These are phyloP conservation scores for Calvatia gigantea DNA, from an alignment of 768 basidiomycete genomes.

Conservation along the genomic window DNA sequence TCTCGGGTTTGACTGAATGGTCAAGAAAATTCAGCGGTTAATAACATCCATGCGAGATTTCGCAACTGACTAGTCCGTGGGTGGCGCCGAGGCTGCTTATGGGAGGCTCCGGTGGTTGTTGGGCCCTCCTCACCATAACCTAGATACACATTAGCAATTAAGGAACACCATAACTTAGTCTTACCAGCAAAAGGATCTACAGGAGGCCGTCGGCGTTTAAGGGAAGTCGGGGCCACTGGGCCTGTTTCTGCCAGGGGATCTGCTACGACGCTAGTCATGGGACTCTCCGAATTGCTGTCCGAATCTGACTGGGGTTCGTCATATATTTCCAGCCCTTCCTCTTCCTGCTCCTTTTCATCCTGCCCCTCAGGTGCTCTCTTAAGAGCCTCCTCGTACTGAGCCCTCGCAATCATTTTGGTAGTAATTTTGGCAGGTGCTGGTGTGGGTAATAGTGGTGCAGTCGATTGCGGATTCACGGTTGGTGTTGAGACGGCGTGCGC, in stretches of 20 bases:
- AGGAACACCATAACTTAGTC: constrained; percentile 5
- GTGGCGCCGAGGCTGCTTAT: constrained; percentile 10
- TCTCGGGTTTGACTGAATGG: not conserved
- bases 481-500: constrained; percentile 49
- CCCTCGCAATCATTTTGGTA: constrained; percentile 69
- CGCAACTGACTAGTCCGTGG: not conserved
- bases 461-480: constrained; percentile 23
- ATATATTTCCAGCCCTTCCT: constrained; percentile 34
- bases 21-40: too few species aligned
- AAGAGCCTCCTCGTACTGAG: constrained; percentile 56
- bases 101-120: not conserved
- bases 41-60: too few species aligned
- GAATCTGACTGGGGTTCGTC: constrained; percentile 29
- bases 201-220: constrained; percentile 47
- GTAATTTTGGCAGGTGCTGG: constrained; percentile 57
- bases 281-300: constrained; percentile 18
- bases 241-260: constrained; percentile 6
- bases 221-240: constrained; percentile 1
- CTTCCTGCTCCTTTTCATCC: constrained; percentile 35
- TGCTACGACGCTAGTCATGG: constrained; percentile 11
- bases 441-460: constrained; percentile 22
- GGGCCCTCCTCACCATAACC: constrained; percentile 33
- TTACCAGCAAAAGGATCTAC: constrained; percentile 70
- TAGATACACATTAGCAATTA: constrained; percentile 12
- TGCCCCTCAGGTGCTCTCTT: constrained; percentile 45